Base-by-base conservation (phyloP, 2,329 filamentous ascomycete genomes). In the Penicillium paneum region DNA sequence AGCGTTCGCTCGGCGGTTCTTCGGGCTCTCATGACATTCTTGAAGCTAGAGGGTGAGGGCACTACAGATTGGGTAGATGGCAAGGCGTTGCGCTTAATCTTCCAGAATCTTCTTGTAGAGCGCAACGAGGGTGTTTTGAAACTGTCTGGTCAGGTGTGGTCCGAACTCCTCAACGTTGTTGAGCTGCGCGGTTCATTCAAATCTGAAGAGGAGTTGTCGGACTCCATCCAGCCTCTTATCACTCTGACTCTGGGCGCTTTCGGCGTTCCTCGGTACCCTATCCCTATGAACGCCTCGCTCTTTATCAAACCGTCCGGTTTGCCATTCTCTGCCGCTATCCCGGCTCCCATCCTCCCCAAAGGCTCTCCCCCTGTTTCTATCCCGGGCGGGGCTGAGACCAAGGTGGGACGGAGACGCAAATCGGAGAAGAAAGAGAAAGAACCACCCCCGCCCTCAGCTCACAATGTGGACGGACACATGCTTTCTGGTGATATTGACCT, bases 401-500 rank as follows among this genome's bases (percentile, higher is more conserved):
- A 86, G 2, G 44, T 53, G 24, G 90, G 94, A 74, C 86, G 90
- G 60, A 83, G 91, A 32, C 86, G 91, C 57, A 95, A 91, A 72
- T 89, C 89, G 0, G 86, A 89, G n/a, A 96, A 95, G 77, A 81
- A 80, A 53, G 90, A 95, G 76, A 81, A 80, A 54, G 90, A 94
- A 51, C 88, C 92, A 28, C 74, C 81, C 8, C 76, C 83, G 1
- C 75, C 82, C 4, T 82, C 88, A n/a, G 84, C 88, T 1, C 94
- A 99, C 73, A 96, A 99, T 71, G 91, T 99, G 17, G 94, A 99
- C 71, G 94, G 92, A 10, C 92, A 96, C 63, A 97, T 99, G 88
- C 91, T 99, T 79, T 90, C 93, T 69, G 94, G 95, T 48, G 95
- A 99, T 66, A 87, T 97, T 43, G 95, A 99, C 68, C 80, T 99